phyloP scores from a whole-genome alignment of 169 alveolate genomes.

The Plasmodium falciparum region DNA sequence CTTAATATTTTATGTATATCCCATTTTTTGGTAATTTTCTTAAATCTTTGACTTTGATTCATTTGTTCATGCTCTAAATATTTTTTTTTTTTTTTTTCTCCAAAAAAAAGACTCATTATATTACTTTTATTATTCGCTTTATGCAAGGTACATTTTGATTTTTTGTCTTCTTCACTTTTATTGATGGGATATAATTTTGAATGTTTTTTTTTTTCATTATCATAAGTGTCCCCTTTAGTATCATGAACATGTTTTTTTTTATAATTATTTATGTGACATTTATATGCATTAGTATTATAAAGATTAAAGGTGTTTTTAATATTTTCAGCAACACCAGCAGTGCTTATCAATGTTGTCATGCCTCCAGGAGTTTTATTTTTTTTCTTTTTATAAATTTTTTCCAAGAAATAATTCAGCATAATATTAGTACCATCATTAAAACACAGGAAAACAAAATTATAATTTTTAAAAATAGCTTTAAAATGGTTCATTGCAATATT shows the following conservation, averaged over 20 bases:
- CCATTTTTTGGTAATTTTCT: slow-evolving; percentile 21
- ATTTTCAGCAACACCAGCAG: neutral
- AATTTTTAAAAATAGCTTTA: slow-evolving; percentile 44
- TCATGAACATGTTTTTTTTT: slow-evolving; percentile 17
- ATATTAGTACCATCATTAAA: slow-evolving; percentile 72
- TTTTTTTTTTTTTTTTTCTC: slow-evolving; percentile 40
- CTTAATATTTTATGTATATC: slow-evolving; percentile 16
- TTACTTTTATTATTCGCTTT: slow-evolving; percentile 25
- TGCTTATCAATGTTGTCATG: neutral
- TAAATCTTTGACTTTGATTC: neutral
- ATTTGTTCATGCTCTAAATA: neutral
- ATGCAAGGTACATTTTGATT: neutral
- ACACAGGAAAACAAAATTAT: slow-evolving; percentile 45
- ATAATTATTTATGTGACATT: slow-evolving; percentile 11
- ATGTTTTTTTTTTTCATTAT: neutral
- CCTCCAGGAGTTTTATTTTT: slow-evolving; percentile 18
- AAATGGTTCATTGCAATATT: slow-evolving; percentile 58
- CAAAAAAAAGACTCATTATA: slow-evolving; percentile 46
- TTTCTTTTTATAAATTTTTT: slow-evolving; percentile 51
- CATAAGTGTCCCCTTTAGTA: neutral
- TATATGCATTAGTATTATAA: slow-evolving; percentile 37
- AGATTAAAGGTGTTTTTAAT: slow-evolving; percentile 28
- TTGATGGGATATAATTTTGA: neutral
- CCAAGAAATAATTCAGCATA: slow-evolving; percentile 50
- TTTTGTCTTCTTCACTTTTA: slow-evolving; percentile 49